Evolutionary conservation across 805 yeast species (phyloP), one percentile per base, ranked within the genome.

Genomic region (Yarrowia sp.): DNA sequence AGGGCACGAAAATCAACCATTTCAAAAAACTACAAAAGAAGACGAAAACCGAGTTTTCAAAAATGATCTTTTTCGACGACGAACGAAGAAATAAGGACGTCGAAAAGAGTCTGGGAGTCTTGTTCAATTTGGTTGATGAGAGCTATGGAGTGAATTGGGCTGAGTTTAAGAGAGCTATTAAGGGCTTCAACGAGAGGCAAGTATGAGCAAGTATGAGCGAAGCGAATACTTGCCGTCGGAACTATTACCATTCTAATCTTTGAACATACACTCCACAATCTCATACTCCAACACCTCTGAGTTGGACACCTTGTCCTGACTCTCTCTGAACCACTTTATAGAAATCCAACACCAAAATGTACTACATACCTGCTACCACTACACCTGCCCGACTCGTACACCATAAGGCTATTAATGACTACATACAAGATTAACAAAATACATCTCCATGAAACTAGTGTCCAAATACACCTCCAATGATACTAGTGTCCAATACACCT

Each of bases 61-160:
- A 86, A 41, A 80, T 89, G 77, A 74, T 81, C n/a, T 76, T 89
- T 65, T 91, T 84, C 70, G 97, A 91, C 72, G 97, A 91, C 73
- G 97, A 91, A 74, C 70, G 76, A 64, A 80, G 97, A 68, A 91
- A 91, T 71, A 81, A 76, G 67, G 97, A 91, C 69, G 96, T 91
- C 4, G 87, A 84, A 70, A 69, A 73, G 4, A 70, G 74, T 24
- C 79, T 88, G 16, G 92, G 92, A 4, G 90, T 90, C 28, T 81
- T 83, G 62, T 91, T 91, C 74, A 83, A 84, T 16, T 82, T 85
- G 71, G 82, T 91, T 9, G 78, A 78, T 8, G 83, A 85, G 70
- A 76, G 77, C 26, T 68, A 70, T 21, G 90, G 91, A 0, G 79
- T 88, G 35, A 83, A 86, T 1, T 79, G 85, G 80, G 70, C 75